Base-by-base conservation (phyloP, 2,329 filamentous ascomycete genomes). In the Immersiporthe knoxdaviesiana region DNA sequence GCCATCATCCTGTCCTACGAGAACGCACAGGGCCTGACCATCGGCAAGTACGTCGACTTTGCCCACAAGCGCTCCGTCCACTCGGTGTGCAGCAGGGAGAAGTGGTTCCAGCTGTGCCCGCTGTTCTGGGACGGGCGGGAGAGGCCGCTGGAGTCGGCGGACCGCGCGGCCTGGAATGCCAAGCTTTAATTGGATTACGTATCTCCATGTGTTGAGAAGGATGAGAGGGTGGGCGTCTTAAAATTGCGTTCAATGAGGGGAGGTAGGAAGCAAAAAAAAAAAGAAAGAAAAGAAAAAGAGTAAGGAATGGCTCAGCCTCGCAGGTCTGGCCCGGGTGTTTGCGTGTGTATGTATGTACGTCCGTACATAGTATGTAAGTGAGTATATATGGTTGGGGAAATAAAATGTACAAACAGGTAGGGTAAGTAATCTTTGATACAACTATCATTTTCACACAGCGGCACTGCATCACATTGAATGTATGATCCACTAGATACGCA, bases 91-190 rank as follows among this genome's bases (percentile, higher is more conserved):
- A 76, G 75, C 54, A 72, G 80, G 37, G 79, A 81, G 71, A 78
- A 79, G 68, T 82, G 77, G 76, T 82, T 81, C 69, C 77, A 83
- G 73, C 75, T 84, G 16, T 84, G 81, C 72, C 83, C 83, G 8
- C 64, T 85, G 32, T 83, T 81, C 72, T 85, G 82, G 81, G 83
- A 85, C 72, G 83, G 82, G 8, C 72, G 81, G 10, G 78, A 81
- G 70, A 74, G 78, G 65, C 81, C 81, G 21, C 69, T 83, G 63
- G 82, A 83, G 73, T 80, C 76, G 50, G 78, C 82, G 21, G 82
- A 84, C 74, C 77, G 81, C 14, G 80, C 79, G 14, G 81, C 81
- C 0, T 83, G 81, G 81, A 81, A 83, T 74, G 80, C 81, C 6
- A 83, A 82, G 74, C 74, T 83, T 27, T 83, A 18, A n/a, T 16